Evolutionary conservation across 371 early-diverging fungal genomes (phyloP).

Genomic region (Basidiobolus meristosporus): DNA sequence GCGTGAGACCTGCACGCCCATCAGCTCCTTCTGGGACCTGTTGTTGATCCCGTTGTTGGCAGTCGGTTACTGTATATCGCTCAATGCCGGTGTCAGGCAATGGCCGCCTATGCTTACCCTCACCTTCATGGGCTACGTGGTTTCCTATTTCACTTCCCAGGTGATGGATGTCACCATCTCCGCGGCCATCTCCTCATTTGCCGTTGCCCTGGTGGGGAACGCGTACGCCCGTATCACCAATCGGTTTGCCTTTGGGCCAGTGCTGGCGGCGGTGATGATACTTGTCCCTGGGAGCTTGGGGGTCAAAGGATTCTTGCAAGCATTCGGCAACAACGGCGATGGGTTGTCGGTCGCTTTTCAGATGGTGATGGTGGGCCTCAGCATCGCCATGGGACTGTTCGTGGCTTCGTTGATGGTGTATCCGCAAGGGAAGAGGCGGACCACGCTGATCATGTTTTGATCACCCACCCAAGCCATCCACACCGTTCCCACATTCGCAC

Average conservation of each 20-base stretch:
- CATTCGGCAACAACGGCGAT: too few relatives aligned
- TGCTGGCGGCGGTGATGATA: constrained; percentile 26
- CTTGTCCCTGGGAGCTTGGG: constrained; percentile 35
- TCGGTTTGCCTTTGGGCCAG: constrained; percentile 27
- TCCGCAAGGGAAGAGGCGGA: too few relatives aligned
- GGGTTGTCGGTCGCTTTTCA: not conserved
- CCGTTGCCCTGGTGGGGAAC: too few relatives aligned
- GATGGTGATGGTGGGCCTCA: not conserved
- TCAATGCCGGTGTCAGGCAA: too few relatives aligned
- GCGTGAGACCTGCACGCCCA: too few relatives aligned
- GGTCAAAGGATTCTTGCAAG: constrained; percentile 10
- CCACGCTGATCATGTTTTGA: too few relatives aligned
- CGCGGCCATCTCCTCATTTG: constrained; percentile 29
- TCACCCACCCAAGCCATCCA: too few relatives aligned
- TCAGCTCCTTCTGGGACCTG: constrained; percentile 9
- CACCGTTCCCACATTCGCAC: too few relatives aligned
- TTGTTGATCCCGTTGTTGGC: constrained; percentile 9
- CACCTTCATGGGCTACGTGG: too few relatives aligned
- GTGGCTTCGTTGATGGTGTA: constrained; percentile 1
- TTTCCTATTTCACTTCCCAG: too few relatives aligned
- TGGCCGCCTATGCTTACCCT: too few relatives aligned
- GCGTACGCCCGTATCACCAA: constrained; percentile 25
- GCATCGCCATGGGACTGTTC: not conserved
- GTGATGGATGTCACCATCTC: constrained; percentile 1
- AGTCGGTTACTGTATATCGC: too few relatives aligned